Evolutionary conservation across 179 eudicot genomes (phyloP).

Genomic region (Amaranthus tricolor): DNA sequence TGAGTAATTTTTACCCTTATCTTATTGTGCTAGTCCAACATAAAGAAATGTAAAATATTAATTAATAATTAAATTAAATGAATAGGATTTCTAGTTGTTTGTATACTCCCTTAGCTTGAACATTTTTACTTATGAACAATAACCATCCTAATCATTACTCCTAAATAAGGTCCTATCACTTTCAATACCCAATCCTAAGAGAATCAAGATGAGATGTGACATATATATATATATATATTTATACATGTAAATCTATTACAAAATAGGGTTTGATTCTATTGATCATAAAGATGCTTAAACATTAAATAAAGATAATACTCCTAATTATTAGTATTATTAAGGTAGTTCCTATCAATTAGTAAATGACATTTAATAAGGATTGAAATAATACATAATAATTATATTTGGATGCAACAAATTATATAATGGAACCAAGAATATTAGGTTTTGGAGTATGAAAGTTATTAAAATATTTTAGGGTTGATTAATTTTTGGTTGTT

Average conservation of each 20-base stretch:
- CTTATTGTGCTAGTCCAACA: background rate
- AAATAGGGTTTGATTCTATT: background rate
- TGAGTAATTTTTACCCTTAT: background rate
- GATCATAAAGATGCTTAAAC: constrained; percentile 12
- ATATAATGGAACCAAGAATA: background rate
- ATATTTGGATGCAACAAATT: background rate
- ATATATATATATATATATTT: background rate
- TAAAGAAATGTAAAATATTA: background rate
- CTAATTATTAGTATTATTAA: background rate
- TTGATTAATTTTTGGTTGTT: no score
- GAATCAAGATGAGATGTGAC: constrained; percentile 25
- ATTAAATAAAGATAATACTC: background rate
- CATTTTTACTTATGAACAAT: background rate
- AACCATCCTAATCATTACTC: constrained; percentile 14
- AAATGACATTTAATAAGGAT: background rate
- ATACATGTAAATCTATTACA: background rate
- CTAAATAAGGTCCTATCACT: constrained; percentile 20
- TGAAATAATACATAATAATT: background rate
- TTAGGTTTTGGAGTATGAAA: no score
- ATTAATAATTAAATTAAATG: background rate
- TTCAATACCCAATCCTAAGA: constrained; percentile 19
- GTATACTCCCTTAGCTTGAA: background rate
- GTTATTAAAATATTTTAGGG: no score
- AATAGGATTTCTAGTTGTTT: background rate
- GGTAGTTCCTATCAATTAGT: background rate